Evolutionary conservation across 2,329 filamentous ascomycete genomes (phyloP).

Genomic region (Aspergillus neoniger): DNA sequence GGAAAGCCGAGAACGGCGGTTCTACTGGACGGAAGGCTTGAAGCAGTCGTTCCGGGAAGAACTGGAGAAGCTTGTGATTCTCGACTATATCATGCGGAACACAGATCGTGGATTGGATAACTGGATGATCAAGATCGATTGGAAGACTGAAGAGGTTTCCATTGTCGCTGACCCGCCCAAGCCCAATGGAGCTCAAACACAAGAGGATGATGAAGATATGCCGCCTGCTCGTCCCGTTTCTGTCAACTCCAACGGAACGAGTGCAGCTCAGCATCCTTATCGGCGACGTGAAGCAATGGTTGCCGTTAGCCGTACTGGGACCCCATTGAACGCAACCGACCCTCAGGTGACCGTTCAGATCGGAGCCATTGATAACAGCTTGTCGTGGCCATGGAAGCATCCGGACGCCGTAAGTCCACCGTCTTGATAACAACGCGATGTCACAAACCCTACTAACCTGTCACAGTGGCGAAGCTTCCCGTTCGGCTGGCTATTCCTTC

Average conservation of each 20-base stretch:
- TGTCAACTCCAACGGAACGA: constrained; percentile 46
- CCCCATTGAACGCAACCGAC: constrained; percentile 49
- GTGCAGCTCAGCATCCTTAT: constrained; percentile 64
- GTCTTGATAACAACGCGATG: background rate
- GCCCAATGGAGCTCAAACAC: constrained; percentile 54
- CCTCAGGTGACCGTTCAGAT: constrained; percentile 67
- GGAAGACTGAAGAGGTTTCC: constrained; percentile 76
- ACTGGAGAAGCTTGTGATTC: constrained; percentile 91
- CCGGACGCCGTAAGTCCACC: constrained; percentile 71
- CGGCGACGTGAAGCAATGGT: constrained; percentile 82
- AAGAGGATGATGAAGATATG: constrained; percentile 49
- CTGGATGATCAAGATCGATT: constrained; percentile 99
- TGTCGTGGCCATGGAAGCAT: constrained; percentile 99
- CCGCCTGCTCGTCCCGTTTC: constrained; percentile 64
- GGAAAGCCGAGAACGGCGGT: constrained; percentile 54
- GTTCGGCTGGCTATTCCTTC: constrained; percentile 97
- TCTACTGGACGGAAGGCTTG: constrained; percentile 82
- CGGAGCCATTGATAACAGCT: constrained; percentile 94
- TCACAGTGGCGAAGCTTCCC: constrained; percentile 78
- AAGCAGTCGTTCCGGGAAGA: constrained; percentile 94
- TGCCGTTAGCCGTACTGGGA: constrained; percentile 61
- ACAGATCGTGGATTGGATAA: constrained; percentile 96
- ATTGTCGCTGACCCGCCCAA: constrained; percentile 83
- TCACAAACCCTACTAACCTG: constrained; percentile 23
- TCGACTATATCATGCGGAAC: constrained; percentile 99